A percentile compares a stretch with the other conserved stretches of the same genome.
Evolutionary conservation across 768 basidiomycete genomes (phyloP).

Genomic region (Phylloporus rhodoxanthus): DNA sequence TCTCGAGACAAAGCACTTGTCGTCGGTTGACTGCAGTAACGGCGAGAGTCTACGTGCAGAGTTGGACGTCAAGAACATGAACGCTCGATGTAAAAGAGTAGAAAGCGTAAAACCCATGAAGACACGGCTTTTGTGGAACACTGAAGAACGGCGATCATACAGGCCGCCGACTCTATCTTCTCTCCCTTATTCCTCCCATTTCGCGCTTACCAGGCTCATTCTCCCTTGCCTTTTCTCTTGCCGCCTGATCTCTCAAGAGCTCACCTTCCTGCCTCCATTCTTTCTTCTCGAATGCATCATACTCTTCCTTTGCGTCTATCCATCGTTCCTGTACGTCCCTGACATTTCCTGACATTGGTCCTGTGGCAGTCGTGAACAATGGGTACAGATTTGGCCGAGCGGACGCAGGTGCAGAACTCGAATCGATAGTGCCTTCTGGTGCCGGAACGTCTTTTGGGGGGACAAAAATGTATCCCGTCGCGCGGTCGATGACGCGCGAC

Average conservation of each 20-base stretch:
- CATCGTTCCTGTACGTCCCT: constrained; percentile 89
- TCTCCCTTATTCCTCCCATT: constrained; percentile 23
- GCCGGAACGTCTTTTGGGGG: constrained; percentile 40
- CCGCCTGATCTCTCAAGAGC: constrained; percentile 21
- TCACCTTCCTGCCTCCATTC: constrained; percentile 78
- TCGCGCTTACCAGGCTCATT: constrained; percentile 1
- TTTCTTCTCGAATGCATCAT: constrained; percentile 72
- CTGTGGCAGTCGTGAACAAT: constrained; percentile 62
- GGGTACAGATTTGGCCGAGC: constrained; percentile 59
- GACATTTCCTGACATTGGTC: constrained; percentile 47
- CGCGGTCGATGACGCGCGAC: constrained; percentile 77
- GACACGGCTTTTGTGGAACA: neutral
- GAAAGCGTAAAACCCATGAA: neutral
- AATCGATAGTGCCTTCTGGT: constrained; percentile 29
- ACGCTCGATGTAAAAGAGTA: no score
- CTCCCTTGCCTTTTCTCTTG: constrained; percentile 10
- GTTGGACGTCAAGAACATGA: no score
- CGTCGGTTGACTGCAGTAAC: no score
- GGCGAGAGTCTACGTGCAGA: no score
- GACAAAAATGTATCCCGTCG: constrained; percentile 86
- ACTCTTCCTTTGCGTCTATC: constrained; percentile 79
- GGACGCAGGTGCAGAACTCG: constrained; percentile 32
- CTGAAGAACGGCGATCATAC: no score
- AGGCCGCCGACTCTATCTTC: constrained; percentile 22
- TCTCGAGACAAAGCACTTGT: no score